Base-by-base conservation (phyloP, 1,284 basidiomycete species). In the Papiliotrema fonsecae region DNA sequence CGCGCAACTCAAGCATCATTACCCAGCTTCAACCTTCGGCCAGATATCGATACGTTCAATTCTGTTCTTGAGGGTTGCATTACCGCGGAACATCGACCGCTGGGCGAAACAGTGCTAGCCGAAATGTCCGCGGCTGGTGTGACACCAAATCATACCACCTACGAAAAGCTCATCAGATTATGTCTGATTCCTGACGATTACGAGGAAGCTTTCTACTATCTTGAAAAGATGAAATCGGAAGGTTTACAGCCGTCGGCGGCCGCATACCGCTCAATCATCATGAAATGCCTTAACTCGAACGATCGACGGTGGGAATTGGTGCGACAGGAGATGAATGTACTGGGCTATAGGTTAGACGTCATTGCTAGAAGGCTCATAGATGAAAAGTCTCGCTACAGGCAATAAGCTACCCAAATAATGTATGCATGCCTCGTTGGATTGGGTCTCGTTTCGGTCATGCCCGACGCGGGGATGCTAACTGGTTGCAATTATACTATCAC, bases 121-220 rank as follows among this genome's bases (percentile, higher is more conserved):
- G 70, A 73, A 39, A 64, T 75, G 61, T 38, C 45, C 10, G 36
- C 41, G 0, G 52, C 49, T 2, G 52, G 47, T 14, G 61, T 88
- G 51, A 69, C 75, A 41, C 82, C 83, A 11, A 77, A 85, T 61
- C 68, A 66, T 32, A 70, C 73, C 38, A 87, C 83, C 4, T 89
- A 84, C 69, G 80, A 82, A 56, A 74, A 77, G 32, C 77, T 89
- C 70, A 80, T 91, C 53, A 58, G 75, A 14, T 78, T 91, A 3
- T 84, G 82, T 62, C 76, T 89, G 19, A 82, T 82, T 1, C 84
- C 87, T 61, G 66, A 78, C 13, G 77, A 74, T 2, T 92, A 89
- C 69, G 88, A 91, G 63, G 85, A 88, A 60, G 87, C 88, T 0
- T 92, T 92, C 74, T 85, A 82, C 69, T 89, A 87, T 68, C 78